Evolutionary conservation across 176 grass and related monocot species (phyloP).

Genomic region (Ensete glaucum): DNA sequence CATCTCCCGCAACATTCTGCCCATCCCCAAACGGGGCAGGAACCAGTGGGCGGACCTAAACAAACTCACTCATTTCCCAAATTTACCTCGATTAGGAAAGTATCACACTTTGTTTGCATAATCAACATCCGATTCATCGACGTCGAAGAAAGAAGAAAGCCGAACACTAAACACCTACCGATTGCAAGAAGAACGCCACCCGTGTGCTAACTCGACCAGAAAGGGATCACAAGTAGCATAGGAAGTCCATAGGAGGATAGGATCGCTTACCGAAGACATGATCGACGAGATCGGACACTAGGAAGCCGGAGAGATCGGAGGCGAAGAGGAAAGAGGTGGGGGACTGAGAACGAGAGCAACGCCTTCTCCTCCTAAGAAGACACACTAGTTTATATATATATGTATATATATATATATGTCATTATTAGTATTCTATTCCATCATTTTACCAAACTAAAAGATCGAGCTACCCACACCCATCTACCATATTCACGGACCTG

Average conservation of each 20-base stretch:
- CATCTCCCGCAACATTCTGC: background rate
- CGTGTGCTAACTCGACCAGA: background rate
- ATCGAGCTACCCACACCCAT: too few relatives aligned
- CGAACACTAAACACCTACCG: background rate
- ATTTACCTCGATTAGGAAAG: background rate
- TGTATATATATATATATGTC: background rate
- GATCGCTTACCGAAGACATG: conserved; percentile 33
- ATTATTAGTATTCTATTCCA: background rate
- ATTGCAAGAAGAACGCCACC: background rate
- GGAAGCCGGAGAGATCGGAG: conserved; percentile 12
- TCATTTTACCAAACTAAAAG: background rate
- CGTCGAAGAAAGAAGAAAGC: background rate
- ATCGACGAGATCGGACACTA: background rate
- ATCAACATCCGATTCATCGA: background rate
- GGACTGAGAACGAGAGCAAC: background rate
- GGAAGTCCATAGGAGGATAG: background rate
- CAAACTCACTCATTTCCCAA: background rate
- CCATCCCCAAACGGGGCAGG: too few relatives aligned
- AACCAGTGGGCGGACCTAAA: background rate
- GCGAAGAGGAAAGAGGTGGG: background rate
- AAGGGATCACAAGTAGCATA: background rate
- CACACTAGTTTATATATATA: background rate
- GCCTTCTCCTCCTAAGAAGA: background rate
- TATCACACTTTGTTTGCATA: background rate
- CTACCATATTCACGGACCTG: too few relatives aligned